Percentiles rank a stretch among this genome's conserved stretches.
phyloP scores from a whole-genome alignment of 306 rosid species.

The Sesbania bispinosa region DNA sequence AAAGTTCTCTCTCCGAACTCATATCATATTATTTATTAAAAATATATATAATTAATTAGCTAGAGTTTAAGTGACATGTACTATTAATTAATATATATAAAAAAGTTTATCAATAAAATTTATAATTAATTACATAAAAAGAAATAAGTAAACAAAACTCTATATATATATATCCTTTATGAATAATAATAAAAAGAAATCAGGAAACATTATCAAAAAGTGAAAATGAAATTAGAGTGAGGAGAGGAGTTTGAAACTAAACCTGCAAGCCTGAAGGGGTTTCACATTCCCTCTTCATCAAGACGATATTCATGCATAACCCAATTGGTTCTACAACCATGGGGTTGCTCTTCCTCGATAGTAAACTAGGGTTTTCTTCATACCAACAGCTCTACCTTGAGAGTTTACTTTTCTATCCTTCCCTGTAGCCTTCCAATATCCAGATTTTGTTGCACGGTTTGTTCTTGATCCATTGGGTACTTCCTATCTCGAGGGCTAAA shows the following conservation, averaged over 20 bases:
- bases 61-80: not conserved
- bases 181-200: not conserved
- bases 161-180: not conserved
- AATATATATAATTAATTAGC: not conserved
- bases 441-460: slow-evolving; percentile 83
- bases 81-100: not conserved
- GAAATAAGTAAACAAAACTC: not conserved
- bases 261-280: slow-evolving; percentile 67
- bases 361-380: slow-evolving; percentile 94
- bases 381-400: slow-evolving; percentile 60
- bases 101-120: not conserved
- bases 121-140: not conserved
- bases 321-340: slow-evolving; percentile 84
- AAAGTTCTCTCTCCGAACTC: too few species aligned
- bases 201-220: not conserved
- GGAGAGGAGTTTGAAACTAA: not conserved
- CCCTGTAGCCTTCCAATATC: slow-evolving; percentile 97
- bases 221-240: not conserved
- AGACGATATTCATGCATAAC: slow-evolving; percentile 98
- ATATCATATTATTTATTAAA: too few species aligned
- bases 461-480: slow-evolving; percentile 95
- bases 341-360: slow-evolving; percentile 93
- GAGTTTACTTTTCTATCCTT: slow-evolving; percentile 87
- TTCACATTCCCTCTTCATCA: slow-evolving; percentile 77
- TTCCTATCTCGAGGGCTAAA: slow-evolving; percentile 88